Base-by-base conservation (phyloP, 768 basidiomycete genomes). In the Suillus ampliporus region DNA sequence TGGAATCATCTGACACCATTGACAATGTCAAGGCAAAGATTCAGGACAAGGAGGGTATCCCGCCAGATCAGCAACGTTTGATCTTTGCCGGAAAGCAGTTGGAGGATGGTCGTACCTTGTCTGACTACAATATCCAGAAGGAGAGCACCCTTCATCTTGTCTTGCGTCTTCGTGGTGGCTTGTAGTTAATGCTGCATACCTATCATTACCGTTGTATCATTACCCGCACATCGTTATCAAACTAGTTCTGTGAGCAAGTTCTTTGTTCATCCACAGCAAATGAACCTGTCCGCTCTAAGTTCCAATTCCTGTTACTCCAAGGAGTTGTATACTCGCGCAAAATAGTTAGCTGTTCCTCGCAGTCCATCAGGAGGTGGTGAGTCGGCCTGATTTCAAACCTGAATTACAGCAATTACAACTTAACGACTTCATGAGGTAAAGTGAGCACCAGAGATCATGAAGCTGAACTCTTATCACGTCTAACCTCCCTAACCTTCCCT, bases 41-140 rank as follows among this genome's bases (percentile, higher is more conserved):
- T 62, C 89, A 90, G 76, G 89, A 91, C 78, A 91, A 91, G 81
- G 89, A 91, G 67, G 89, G 89, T 38, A 91, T 91, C 53, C 90
- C 89, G 13, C 90, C 89, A 9, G 90, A 90, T 67, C 89, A 90
- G 71, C 89, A 91, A 68, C 84, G 89, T 44, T 78, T 91, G 28
- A 91, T 91, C 71, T 91, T 90, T 63, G 90, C 89, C 53, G 89
- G 89, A 5, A 91, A 91, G 79, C 46, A 60, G 48, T 7, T 61
- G 13, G 61, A 63, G 75, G 93, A 95, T 64, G 94, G 93, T 2
- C 89, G 93, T 60, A 95, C 92, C 1, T 82, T 94, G 21, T 78
- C 86, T 1, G 86, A 89, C 64, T 89, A 89, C 71, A 88, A 89
- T 72, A 90, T 89, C 51, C 88, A 89, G 82, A 90, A 89, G 76